Evolutionary conservation across 2,329 filamentous ascomycete genomes (phyloP), one percentile per base, ranked within the genome.

Genomic region (Aspergillus sclerotialis): DNA sequence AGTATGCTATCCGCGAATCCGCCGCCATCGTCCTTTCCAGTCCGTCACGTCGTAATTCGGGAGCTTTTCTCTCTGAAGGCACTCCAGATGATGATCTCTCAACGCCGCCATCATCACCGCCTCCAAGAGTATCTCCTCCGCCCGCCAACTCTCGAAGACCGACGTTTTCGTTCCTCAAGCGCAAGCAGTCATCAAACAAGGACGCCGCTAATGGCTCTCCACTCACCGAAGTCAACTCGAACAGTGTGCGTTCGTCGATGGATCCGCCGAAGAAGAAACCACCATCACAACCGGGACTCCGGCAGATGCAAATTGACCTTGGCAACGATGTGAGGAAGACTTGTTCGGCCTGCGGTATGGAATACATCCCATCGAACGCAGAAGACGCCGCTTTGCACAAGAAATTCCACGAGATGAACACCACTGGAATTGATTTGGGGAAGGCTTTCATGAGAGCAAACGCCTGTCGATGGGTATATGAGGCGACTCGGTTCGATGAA

Each of bases 271-370:
- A 59, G 42, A 61, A 63, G 43, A 57, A 58, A 17, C 40, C 41
- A 19, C 50, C 46, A 19, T 57, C 55, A 29, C 58, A 45, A 35
- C 50, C 52, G 4, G 50, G 52, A 6, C 48, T 79, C 38, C 70
- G 70, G 32, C 77, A 81, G 50, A 76, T 76, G 65, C 73, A 77
- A 45, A 68, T 81, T 39, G 75, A 77, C 45, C 61, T 80, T 9
- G 76, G 75, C 2, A 63, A 67, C 25, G 68, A 73, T 27, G 60
- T 71, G 25, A 68, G 73, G 30, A 73, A 72, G 44, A 74, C 69
- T 8, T 83, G 79, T 56, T 62, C 64, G 24, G 64, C 62, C 3
- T 83, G 79, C 46, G 74, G 75, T 1, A 83, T 83, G 79, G 75
- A 79, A 34, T 83, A 82, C 45, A 69, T 77, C 21, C 73, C 76